These are phyloP conservation scores for Talaromyces wortmannii DNA, from an alignment of 495 filamentous ascomycete genomes.

Conservation along the genomic window DNA sequence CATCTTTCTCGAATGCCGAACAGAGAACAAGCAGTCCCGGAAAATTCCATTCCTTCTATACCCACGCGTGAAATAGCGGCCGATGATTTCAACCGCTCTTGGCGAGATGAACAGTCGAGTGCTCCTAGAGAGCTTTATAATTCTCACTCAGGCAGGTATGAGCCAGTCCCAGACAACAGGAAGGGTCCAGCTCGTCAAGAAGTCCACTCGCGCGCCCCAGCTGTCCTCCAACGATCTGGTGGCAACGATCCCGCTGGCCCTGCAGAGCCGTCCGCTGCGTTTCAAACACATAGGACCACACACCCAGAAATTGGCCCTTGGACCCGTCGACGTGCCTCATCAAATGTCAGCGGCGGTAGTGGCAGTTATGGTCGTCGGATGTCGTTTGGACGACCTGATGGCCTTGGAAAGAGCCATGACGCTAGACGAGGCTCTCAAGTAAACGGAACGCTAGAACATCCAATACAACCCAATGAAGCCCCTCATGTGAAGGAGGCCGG, in stretches of 20 bases:
- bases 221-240: slow-evolving; percentile 69
- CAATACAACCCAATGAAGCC: slow-evolving; percentile 18
- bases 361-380: slow-evolving; percentile 55
- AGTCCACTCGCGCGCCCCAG: slow-evolving; percentile 59
- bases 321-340: slow-evolving; percentile 79
- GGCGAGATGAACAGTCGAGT: slow-evolving; percentile 62
- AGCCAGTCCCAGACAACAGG: slow-evolving; percentile 74
- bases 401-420: slow-evolving; percentile 37
- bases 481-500: slow-evolving; percentile 12
- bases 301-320: slow-evolving; percentile 62
- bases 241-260: slow-evolving; percentile 55
- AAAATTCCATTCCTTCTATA: slow-evolving; percentile 22
- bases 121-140: slow-evolving; percentile 78
- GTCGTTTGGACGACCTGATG: slow-evolving; percentile 45
- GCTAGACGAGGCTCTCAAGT: slow-evolving; percentile 38
- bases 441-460: slow-evolving; percentile 29
- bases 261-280: slow-evolving; percentile 89
- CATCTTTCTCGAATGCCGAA: slow-evolving; percentile 17
- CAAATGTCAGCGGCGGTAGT: slow-evolving; percentile 90
- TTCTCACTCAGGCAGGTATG: slow-evolving; percentile 88
- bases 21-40: slow-evolving; percentile 26
- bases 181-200: slow-evolving; percentile 64
- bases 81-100: slow-evolving; percentile 86
- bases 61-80: slow-evolving; percentile 80
- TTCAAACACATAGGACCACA: slow-evolving; percentile 70